Percentiles rank a stretch among this genome's conserved stretches.
These are phyloP conservation scores for Magnusiomyces suaveolens DNA, from an alignment of 1,139 yeast genomes.

Conservation along the genomic window DNA sequence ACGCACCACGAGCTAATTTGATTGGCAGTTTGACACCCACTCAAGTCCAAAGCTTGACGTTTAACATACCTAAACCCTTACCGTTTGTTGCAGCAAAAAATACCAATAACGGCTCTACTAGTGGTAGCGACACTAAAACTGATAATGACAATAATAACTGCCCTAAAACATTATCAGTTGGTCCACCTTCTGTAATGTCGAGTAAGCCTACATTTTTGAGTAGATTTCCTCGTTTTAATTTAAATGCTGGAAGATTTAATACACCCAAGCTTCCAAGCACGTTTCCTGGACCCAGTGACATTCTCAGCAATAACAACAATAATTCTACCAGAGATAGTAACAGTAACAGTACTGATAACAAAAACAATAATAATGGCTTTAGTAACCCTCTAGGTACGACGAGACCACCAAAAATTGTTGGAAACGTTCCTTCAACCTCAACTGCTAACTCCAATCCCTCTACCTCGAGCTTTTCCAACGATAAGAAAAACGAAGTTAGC, in stretches of 20 bases:
- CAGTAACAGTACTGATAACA: neutral
- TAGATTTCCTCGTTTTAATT: constrained; percentile 1
- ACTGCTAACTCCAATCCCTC: neutral
- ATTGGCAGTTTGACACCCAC: neutral
- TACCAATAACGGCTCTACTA: constrained; percentile 3
- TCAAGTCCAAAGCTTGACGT: neutral
- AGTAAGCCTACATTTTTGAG: constrained; percentile 1
- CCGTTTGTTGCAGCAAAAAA: neutral
- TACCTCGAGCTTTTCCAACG: neutral
- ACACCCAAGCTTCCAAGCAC: neutral
- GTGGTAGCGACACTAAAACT: constrained; percentile 6
- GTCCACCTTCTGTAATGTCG: neutral
- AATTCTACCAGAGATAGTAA: neutral
- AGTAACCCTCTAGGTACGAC: neutral
- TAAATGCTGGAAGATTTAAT: neutral
- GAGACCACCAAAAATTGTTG: neutral
- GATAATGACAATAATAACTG: constrained; percentile 3
- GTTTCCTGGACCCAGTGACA: neutral
- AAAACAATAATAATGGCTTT: neutral
- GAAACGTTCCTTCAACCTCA: too few relatives aligned
- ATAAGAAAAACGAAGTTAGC: too few relatives aligned
- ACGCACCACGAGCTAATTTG: neutral
- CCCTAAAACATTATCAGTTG: neutral
- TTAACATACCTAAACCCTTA: neutral
- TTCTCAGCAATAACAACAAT: neutral